Conservation (phyloP, 805 yeast genomes). For the Myxozyma melibiosi region DNA sequence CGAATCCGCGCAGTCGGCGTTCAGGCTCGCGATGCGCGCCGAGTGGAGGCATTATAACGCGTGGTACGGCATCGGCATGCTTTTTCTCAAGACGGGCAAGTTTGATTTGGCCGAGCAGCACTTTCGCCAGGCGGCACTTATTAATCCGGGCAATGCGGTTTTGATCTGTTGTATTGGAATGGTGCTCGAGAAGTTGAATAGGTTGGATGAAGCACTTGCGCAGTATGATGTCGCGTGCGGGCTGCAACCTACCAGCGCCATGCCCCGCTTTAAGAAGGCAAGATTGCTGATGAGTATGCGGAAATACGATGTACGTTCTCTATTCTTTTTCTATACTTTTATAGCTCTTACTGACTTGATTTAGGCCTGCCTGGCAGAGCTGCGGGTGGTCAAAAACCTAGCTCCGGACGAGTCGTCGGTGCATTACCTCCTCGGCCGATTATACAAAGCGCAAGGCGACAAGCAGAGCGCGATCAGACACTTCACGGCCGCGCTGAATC, state of each 20-base stretch:
- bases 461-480: slow-evolving; percentile 78
- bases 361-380: slow-evolving; percentile 69
- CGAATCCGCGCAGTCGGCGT: slow-evolving; percentile 83
- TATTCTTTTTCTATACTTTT: not conserved
- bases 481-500: slow-evolving; percentile 82
- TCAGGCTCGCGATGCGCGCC: slow-evolving; percentile 71
- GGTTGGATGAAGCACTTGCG: slow-evolving; percentile 68
- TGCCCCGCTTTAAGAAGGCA: slow-evolving; percentile 87
- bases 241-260: slow-evolving; percentile 80
- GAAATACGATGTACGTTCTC: slow-evolving; percentile 46
- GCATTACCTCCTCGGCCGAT: slow-evolving; percentile 84
- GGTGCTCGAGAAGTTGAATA: slow-evolving; percentile 77
- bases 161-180: slow-evolving; percentile 91
- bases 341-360: not conserved
- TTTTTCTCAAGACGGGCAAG: slow-evolving; percentile 82
- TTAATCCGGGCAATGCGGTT: slow-evolving; percentile 88
- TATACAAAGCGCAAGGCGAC: slow-evolving; percentile 74
- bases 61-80: slow-evolving; percentile 94
- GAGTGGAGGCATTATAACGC: slow-evolving; percentile 91
- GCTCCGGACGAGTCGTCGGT: slow-evolving; percentile 97
- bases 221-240: slow-evolving; percentile 83
- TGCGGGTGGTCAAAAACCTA: slow-evolving; percentile 67
- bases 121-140: slow-evolving; percentile 81
- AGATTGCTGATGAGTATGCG: slow-evolving; percentile 74
- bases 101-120: slow-evolving; percentile 80